These are phyloP conservation scores for Gautieria morchelliformis DNA, from an alignment of 768 basidiomycete species.

Conservation along the genomic window DNA sequence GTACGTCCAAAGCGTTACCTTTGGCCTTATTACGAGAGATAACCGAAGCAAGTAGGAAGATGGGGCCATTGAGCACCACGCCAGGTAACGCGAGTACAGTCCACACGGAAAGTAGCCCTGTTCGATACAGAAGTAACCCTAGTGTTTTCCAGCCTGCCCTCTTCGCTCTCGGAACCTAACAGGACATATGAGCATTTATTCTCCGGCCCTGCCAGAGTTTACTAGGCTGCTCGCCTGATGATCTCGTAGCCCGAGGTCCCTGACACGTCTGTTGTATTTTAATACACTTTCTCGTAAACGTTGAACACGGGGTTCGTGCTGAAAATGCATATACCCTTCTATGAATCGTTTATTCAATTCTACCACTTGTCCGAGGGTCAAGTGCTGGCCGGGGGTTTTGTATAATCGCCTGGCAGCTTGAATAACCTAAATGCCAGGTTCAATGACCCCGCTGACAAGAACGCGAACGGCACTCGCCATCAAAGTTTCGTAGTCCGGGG, in stretches of 20 bases:
- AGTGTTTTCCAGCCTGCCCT: constrained; percentile 82
- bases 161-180: constrained; percentile 77
- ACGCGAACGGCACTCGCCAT: constrained; percentile 55
- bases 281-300: constrained; percentile 71
- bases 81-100: constrained; percentile 80
- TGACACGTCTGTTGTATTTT: constrained; percentile 80
- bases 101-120: constrained; percentile 73
- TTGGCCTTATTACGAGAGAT: constrained; percentile 86
- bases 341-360: constrained; percentile 89
- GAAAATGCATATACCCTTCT: constrained; percentile 87
- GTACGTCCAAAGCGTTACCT: constrained; percentile 35
- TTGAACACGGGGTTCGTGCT: constrained; percentile 83
- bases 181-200: constrained; percentile 1
- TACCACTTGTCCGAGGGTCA: constrained; percentile 92
- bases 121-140: constrained; percentile 73
- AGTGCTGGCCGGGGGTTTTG: constrained; percentile 87
- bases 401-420: constrained; percentile 92
- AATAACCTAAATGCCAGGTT: constrained; percentile 52
- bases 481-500: constrained; percentile 94
- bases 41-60: constrained; percentile 83
- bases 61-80: constrained; percentile 82
- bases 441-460: background rate
- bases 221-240: constrained; percentile 58
- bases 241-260: constrained; percentile 86
- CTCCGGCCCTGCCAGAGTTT: constrained; percentile 3